phyloP scores from a whole-genome alignment of 1,139 yeast genomes.

The Saccharomyces uvarum region DNA sequence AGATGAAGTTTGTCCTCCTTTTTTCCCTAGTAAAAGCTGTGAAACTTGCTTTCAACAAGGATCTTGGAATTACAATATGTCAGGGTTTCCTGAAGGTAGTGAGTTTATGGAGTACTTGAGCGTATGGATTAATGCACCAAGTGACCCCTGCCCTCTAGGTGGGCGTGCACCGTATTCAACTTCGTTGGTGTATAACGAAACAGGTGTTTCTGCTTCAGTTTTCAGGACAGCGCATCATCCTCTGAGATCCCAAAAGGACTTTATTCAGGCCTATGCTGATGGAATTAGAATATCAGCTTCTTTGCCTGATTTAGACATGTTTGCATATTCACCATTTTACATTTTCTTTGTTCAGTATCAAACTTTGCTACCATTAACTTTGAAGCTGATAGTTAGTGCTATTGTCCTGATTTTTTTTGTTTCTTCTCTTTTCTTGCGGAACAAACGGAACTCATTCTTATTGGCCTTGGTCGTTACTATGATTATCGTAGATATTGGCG shows the following conservation, averaged over 20 bases:
- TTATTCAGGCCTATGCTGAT: slow-evolving; percentile 69
- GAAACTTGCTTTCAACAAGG: slow-evolving; percentile 58
- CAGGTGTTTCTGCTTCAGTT: slow-evolving; percentile 48
- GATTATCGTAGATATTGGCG: slow-evolving; percentile 68
- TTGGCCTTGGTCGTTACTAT: slow-evolving; percentile 53
- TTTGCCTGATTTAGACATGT: slow-evolving; percentile 51
- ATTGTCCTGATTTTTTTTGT: slow-evolving; percentile 46
- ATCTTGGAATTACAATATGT: slow-evolving; percentile 67
- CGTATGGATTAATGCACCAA: slow-evolving; percentile 76
- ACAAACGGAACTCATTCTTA: slow-evolving; percentile 50
- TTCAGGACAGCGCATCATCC: slow-evolving; percentile 81
- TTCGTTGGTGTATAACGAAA: slow-evolving; percentile 44
- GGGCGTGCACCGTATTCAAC: slow-evolving; percentile 87
- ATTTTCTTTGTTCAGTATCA: slow-evolving; percentile 85
- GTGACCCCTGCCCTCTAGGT: slow-evolving; percentile 91
- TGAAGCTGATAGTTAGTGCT: slow-evolving; percentile 51
- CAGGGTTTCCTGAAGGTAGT: slow-evolving; percentile 71
- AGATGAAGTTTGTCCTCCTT: slow-evolving; percentile 53
- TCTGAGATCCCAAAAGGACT: slow-evolving; percentile 73
- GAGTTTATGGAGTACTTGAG: slow-evolving; percentile 67
- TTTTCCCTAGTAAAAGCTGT: slow-evolving; percentile 65
- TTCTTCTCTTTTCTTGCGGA: slow-evolving; percentile 57
- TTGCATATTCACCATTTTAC: slow-evolving; percentile 89
- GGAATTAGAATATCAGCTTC: slow-evolving; percentile 64
- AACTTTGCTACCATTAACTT: slow-evolving; percentile 51